Conservation (phyloP, 371 early-diverging fungal species). For the Enteropsectra breve region DNA sequence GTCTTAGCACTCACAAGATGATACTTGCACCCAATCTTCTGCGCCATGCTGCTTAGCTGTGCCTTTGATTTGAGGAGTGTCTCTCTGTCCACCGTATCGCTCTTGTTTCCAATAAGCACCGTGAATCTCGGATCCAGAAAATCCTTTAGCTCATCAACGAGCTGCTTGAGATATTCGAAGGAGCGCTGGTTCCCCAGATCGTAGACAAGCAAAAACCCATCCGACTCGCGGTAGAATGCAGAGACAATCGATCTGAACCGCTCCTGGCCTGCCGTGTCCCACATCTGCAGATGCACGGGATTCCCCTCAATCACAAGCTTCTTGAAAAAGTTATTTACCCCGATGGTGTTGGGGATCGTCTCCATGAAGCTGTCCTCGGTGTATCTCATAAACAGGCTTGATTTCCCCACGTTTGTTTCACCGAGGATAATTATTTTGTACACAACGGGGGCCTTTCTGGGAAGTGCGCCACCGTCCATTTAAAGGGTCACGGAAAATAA, state of each 20-base stretch:
- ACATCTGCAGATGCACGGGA: constrained; percentile 59
- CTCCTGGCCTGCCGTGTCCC: constrained; percentile 81
- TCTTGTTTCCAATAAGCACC: constrained; percentile 82
- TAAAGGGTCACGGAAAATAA: too few relatives aligned
- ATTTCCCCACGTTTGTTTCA: constrained; percentile 65
- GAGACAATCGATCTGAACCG: constrained; percentile 91
- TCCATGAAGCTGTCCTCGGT: constrained; percentile 49
- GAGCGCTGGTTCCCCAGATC: constrained; percentile 83
- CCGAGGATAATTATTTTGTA: constrained; percentile 62
- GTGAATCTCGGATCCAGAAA: constrained; percentile 82
- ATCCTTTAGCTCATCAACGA: constrained; percentile 72
- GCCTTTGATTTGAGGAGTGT: constrained; percentile 62
- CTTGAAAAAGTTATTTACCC: constrained; percentile 57
- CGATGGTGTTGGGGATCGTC: constrained; percentile 53
- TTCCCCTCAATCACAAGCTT: constrained; percentile 67
- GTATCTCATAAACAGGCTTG: constrained; percentile 60
- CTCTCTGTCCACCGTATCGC: constrained; percentile 74
- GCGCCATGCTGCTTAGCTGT: constrained; percentile 5
- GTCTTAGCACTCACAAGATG: constrained; percentile 56
- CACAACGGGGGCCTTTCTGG: constrained; percentile 37
- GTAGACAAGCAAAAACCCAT: constrained; percentile 89
- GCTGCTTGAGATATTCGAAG: constrained; percentile 83
- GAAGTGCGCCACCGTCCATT: too few relatives aligned
- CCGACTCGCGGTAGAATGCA: constrained; percentile 96
- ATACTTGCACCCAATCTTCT: constrained; percentile 18